These are phyloP conservation scores for Torulaspora quercuum DNA, from an alignment of 805 yeast species.

Conservation along the genomic window DNA sequence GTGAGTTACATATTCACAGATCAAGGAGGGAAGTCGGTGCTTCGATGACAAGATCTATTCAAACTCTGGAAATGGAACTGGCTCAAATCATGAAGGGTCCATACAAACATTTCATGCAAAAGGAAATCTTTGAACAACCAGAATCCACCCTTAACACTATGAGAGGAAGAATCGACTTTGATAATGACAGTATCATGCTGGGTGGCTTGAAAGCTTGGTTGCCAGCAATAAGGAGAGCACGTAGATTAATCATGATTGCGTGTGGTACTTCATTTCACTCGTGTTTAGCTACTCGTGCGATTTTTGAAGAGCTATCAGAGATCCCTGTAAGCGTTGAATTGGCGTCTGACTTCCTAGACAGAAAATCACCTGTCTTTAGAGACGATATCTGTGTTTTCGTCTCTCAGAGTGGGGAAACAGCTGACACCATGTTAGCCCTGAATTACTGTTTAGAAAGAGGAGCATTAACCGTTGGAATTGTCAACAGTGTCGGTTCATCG, in stretches of 20 bases:
- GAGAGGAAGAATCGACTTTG: slow-evolving; percentile 98
- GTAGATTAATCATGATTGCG: slow-evolving; percentile 96
- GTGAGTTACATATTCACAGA: slow-evolving; percentile 97
- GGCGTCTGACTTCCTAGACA: slow-evolving; percentile 92
- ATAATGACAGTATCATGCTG: slow-evolving; percentile 65
- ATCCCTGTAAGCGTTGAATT: slow-evolving; percentile 89
- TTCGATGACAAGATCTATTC: slow-evolving; percentile 92
- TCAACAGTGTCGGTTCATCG: slow-evolving; percentile 94
- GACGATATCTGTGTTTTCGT: slow-evolving; percentile 97
- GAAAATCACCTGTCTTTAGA: slow-evolving; percentile 95
- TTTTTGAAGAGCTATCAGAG: slow-evolving; percentile 94
- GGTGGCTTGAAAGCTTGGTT: slow-evolving; percentile 89
- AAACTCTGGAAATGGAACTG: slow-evolving; percentile 93
- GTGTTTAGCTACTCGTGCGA: slow-evolving; percentile 93
- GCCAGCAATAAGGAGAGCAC: slow-evolving; percentile 86
- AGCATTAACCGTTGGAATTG: slow-evolving; percentile 95
- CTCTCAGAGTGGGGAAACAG: slow-evolving; percentile 98
- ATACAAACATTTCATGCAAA: slow-evolving; percentile 95
- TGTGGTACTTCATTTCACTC: slow-evolving; percentile 99
- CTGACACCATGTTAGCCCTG: slow-evolving; percentile 92
- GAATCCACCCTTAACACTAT: slow-evolving; percentile 97
- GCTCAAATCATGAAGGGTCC: slow-evolving; percentile 98
- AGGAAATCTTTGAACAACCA: slow-evolving; percentile 98
- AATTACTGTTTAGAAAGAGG: slow-evolving; percentile 96
- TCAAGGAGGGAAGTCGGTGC: slow-evolving; percentile 83